Evolutionary conservation across 805 yeast genomes (phyloP), one percentile per base, ranked within the genome.

Genomic region (Saccharomyces cerevisiae): DNA sequence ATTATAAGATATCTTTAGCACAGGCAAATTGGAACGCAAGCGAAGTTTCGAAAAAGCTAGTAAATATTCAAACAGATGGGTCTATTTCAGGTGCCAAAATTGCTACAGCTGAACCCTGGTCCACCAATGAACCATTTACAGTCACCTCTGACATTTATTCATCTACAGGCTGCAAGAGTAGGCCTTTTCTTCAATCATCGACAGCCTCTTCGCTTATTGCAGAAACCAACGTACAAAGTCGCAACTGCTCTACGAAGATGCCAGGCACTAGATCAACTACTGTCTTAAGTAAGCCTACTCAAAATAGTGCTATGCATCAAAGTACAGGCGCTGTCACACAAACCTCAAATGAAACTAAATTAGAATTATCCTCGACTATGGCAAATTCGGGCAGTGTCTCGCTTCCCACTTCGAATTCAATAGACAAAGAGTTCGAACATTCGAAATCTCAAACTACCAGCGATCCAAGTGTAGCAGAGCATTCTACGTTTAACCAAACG

Each of bases 81-180:
- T 26, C n/a, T 4, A 54, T 83, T 48, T 86, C 87, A n/a, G 70
- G 75, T 41, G 85, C 84, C 1, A 65, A 67, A 2, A 62, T 66
- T 2, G 87, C 83, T 1, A 65, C 78, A 5, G 63, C 54, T 14
- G 30, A 36, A 41, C 61, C 56, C n/a, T 60, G 67, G 68, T 48
- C 54, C n/a, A 51, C 63, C 5, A 47, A 53, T 29, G 60, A 59
- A 14, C 52, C 63, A n/a, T 46, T 57, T 41, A 51, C 58, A 13
- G 58, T 53, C 11, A 56, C 54, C 1, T 43, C 57, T 14, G 54
- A 53, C 29, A 50, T 58, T 21, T 21, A 49, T 49, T 9, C 43
- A 17, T 36, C 11, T 2, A 17, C 11, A 22, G 43, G 3, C 9
- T 36, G 43, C 24, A 36, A 36, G 22, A 36, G 24, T 36, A 36